Conservation (phyloP, 23 red algal genomes). For the Rhodosorus marinus region DNA sequence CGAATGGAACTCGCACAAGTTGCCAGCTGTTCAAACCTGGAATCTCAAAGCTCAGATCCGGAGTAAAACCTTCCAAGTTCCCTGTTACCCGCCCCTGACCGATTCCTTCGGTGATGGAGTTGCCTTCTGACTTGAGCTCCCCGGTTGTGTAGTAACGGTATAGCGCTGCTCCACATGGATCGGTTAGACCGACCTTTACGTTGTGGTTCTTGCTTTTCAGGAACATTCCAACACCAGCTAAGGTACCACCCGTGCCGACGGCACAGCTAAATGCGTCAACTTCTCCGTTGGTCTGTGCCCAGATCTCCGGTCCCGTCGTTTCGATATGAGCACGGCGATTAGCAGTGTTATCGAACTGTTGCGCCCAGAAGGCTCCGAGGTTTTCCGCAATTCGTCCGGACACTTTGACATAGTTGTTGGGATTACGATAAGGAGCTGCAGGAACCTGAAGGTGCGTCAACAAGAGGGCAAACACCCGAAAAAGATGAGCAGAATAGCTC, state of each 20-base stretch:
- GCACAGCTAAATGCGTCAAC: slow-evolving; percentile 51
- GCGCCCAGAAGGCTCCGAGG: slow-evolving; percentile 25
- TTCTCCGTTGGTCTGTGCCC: slow-evolving; percentile 30
- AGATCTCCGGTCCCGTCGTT: slow-evolving; percentile 81
- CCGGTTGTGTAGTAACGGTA: slow-evolving; percentile 42
- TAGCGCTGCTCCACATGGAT: slow-evolving; percentile 53
- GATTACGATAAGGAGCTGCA: slow-evolving; percentile 37
- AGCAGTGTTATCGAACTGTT: slow-evolving; percentile 66
- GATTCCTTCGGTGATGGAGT: slow-evolving; percentile 63
- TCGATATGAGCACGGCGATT: slow-evolving; percentile 40
- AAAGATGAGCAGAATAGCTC: no score
- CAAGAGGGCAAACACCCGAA: no score
- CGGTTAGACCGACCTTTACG: slow-evolving; percentile 54
- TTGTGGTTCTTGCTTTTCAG: slow-evolving; percentile 18
- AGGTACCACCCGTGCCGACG: slow-evolving; percentile 59
- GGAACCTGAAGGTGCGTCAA: no score
- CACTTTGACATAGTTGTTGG: slow-evolving; percentile 46
- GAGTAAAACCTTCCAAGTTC: slow-evolving; percentile 42
- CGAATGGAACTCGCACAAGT: no score
- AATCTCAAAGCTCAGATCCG: slow-evolving; percentile 57
- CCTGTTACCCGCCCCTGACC: slow-evolving; percentile 57
- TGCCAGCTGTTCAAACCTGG: no score
- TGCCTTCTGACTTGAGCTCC: slow-evolving; percentile 25
- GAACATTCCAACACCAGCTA: slow-evolving; percentile 24
- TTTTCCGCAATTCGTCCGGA: slow-evolving; percentile 18